Conservation (phyloP, 1,139 yeast species). For the Candida buenavistaensis region DNA sequence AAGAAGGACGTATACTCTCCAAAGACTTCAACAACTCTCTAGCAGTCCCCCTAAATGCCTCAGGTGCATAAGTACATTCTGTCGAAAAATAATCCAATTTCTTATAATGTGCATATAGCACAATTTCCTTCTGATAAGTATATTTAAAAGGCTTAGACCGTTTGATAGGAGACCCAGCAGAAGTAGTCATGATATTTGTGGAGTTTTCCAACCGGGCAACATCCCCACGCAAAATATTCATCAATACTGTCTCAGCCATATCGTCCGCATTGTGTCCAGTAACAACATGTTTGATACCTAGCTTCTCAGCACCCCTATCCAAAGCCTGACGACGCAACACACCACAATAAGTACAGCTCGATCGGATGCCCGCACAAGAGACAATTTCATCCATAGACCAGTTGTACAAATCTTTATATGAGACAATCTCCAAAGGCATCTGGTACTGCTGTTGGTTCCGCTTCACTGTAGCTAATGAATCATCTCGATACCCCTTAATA, state of each 20-base stretch:
- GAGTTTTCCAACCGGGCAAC: conserved; percentile 88
- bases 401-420: conserved; percentile 82
- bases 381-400: conserved; percentile 99
- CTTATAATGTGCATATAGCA: conserved; percentile 94
- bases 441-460: conserved; percentile 86
- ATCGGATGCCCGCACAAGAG: conserved; percentile 88
- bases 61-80: conserved; percentile 97
- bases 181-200: conserved; percentile 82
- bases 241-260: conserved; percentile 96
- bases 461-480: conserved; percentile 93
- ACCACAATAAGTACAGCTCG: conserved; percentile 97
- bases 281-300: conserved; percentile 86
- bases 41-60: conserved; percentile 97
- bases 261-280: conserved; percentile 99
- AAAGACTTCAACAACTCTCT: conserved; percentile 86
- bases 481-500: conserved; percentile 95
- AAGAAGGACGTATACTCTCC: conserved; percentile 88
- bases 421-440: conserved; percentile 85
- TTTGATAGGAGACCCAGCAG: conserved; percentile 77
- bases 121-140: conserved; percentile 96
- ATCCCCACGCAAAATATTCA: conserved; percentile 96
- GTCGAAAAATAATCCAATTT: conserved; percentile 94
- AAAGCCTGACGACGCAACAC: conserved; percentile 94
- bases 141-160: conserved; percentile 96
- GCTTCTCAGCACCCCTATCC: conserved; percentile 92